These are phyloP conservation scores for Cryoendolithus antarcticus DNA, from an alignment of 2,329 filamentous ascomycete species.

Conservation along the genomic window DNA sequence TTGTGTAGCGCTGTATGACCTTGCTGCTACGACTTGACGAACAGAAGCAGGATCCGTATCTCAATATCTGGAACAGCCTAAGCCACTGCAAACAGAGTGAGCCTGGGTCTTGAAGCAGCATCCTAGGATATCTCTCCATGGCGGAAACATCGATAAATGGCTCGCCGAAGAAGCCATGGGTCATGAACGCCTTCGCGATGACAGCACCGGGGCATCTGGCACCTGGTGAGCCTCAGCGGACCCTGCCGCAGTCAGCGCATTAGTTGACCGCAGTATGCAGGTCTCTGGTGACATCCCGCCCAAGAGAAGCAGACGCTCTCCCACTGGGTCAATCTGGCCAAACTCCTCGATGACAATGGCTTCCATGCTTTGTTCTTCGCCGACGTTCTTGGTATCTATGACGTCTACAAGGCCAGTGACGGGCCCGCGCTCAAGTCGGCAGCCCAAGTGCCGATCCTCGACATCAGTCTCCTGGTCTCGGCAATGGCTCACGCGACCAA, in stretches of 20 bases:
- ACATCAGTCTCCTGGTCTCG: slow-evolving; percentile 30
- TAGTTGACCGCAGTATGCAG: slow-evolving; percentile 6
- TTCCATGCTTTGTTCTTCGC: slow-evolving; percentile 42
- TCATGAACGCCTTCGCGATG: slow-evolving; percentile 39
- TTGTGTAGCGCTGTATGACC: no score
- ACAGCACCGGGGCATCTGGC: slow-evolving; percentile 34
- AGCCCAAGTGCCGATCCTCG: slow-evolving; percentile 57
- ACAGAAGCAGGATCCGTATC: no score
- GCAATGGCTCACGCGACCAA: slow-evolving; percentile 35
- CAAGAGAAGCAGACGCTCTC: slow-evolving; percentile 30
- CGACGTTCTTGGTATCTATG: slow-evolving; percentile 36
- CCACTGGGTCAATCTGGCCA: slow-evolving; percentile 37
- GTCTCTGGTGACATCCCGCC: slow-evolving; percentile 20
- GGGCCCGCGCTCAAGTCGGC: slow-evolving; percentile 45
- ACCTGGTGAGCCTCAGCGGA: slow-evolving; percentile 20
- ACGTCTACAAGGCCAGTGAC: slow-evolving; percentile 30
- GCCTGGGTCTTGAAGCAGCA: no score
- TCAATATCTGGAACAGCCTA: no score
- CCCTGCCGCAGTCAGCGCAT: background rate
- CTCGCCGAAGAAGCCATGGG: slow-evolving; percentile 24
- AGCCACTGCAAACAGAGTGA: no score
- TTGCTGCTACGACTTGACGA: no score
- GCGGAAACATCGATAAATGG: background rate
- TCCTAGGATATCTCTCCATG: no score
- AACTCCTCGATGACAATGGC: slow-evolving; percentile 35